Evolutionary conservation across 179 eudicot species (phyloP), one percentile per base, ranked within the genome.

Genomic region (Pouteria campechiana): DNA sequence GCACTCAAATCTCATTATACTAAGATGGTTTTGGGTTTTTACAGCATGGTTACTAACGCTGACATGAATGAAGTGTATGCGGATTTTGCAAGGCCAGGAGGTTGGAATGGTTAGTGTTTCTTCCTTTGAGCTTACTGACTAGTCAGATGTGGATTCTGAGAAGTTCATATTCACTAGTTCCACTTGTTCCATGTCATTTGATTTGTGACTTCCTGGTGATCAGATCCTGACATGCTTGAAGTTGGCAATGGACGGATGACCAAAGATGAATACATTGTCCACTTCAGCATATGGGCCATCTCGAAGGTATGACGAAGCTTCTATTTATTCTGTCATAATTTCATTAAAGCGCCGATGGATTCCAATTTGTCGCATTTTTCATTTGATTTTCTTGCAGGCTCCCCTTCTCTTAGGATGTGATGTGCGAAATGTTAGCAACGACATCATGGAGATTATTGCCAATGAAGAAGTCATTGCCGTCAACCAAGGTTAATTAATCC

Each of bases 21-120:
- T 10, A 8, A 19, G 27, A 25, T 6, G 14, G n/a, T 11, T 2
- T 32, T n/a, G 17, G 42, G 14, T 20, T 53, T 21, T 7, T 22
- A 52, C 69, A 87, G 96, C 50, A 87, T 87, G 96, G 48, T 74
- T 13, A 65, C 81, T 29, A 65, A 76, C 59, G 90, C 93, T 13
- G 96, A 86, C 33, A 48, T 50, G 67, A 81, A 81, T 44, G 88
- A 81, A 55, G 52, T 50, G 46, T 81, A 78, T 33, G 88, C 96
- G 16, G 73, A 60, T 5, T 52, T 30, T 65, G 96, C 93, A 20
- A 75, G 82, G 57, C 96, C 96, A 7, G 96, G 96, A 50, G 96
- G 96, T 37, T 87, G 96, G 96, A 87, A 87, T 32, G 96, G 96
- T 87, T 45, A 6, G 78, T 60, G 17, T 16, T 7, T 45, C 3